A percentile compares a stretch with the other conserved stretches of the same genome.
phyloP scores from a whole-genome alignment of 2,329 filamentous ascomycete genomes.

The Epichloe brachyelytri region DNA sequence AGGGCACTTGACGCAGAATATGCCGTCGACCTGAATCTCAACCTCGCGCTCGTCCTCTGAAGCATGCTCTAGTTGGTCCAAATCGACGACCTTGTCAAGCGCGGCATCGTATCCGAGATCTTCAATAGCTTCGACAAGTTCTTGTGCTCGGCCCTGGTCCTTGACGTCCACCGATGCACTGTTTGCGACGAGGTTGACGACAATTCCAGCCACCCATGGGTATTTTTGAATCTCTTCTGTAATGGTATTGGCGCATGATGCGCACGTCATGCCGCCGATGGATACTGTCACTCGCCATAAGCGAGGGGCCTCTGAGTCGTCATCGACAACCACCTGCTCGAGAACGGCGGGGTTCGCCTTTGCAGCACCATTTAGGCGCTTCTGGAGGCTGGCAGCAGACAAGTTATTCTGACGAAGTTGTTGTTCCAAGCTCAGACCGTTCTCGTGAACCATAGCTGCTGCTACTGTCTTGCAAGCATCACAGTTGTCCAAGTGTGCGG shows the following conservation, averaged over 20 bases:
- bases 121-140: slow-evolving; percentile 36
- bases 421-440: slow-evolving; percentile 4
- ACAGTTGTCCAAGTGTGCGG: slow-evolving; percentile 25
- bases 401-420: slow-evolving; percentile 2
- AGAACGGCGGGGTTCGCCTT: slow-evolving; percentile 9
- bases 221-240: slow-evolving; percentile 42
- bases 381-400: slow-evolving; percentile 5
- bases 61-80: slow-evolving; percentile 27
- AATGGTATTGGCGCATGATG: slow-evolving; percentile 52
- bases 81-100: slow-evolving; percentile 35
- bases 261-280: slow-evolving; percentile 63
- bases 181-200: slow-evolving; percentile 54
- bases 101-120: slow-evolving; percentile 54
- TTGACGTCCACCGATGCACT: slow-evolving; percentile 49
- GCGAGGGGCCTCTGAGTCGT: slow-evolving; percentile 5
- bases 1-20: slow-evolving; percentile 64
- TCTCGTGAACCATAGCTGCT: slow-evolving; percentile 5
- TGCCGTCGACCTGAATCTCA: slow-evolving; percentile 54
- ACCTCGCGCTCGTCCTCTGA: slow-evolving; percentile 37
- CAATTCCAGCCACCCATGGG: slow-evolving; percentile 43
- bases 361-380: neutral
- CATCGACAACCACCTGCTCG: slow-evolving; percentile 13
- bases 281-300: slow-evolving; percentile 40
- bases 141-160: slow-evolving; percentile 17
- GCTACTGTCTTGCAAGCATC: slow-evolving; percentile 19